Base-by-base conservation (phyloP, 169 alveolate genomes). In the Babesia bovis region DNA sequence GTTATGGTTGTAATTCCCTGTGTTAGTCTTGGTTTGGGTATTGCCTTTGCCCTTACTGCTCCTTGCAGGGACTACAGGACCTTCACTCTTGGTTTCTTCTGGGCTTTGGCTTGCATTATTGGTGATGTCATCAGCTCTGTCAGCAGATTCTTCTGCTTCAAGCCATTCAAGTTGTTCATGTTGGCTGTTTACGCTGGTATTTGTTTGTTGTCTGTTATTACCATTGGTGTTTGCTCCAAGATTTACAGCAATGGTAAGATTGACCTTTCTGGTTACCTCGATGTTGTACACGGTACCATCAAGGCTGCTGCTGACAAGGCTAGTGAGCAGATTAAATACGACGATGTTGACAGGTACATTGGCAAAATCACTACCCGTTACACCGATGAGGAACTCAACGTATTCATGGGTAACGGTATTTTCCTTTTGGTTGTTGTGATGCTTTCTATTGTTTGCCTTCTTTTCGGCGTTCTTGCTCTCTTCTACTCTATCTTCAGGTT, bases 1-100 rank as follows among this genome's bases (percentile, higher is more conserved):
- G 72, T 61, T n/a, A 76, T 76, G 85, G 67, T 76, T 30, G 72
- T 60, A 35, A 71, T 70, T 19, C 85, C 85, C 41, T 60, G 82
- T 50, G 38, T 76, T 40, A 66, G 70, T 23, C n/a, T 76, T 26
- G 85, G 85, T 25, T 40, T 76, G 30, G 85, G 70, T 38, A 41
- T 76, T 30, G 36, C 85, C 40, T 76, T 76, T 63, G 60, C 47
- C 0, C 85, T 76, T 19, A 9, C 58, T 19, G 85, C 82, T 26
- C 85, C 85, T 25, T 76, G 85, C 72, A 59, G 85, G 45, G 85
- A 67, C 66, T 76, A 66, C 66, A 66, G 85, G 70, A 76, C 63
- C 26, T 65, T 76, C 68, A 55, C 44, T 21, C 56, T 76, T 38
- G 85, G 85, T n/a, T 35, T 55, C 47, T 23, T 76, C 56, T 76